Evolutionary conservation across 1,284 basidiomycete species (phyloP).

Genomic region (Tremellales sp.): DNA sequence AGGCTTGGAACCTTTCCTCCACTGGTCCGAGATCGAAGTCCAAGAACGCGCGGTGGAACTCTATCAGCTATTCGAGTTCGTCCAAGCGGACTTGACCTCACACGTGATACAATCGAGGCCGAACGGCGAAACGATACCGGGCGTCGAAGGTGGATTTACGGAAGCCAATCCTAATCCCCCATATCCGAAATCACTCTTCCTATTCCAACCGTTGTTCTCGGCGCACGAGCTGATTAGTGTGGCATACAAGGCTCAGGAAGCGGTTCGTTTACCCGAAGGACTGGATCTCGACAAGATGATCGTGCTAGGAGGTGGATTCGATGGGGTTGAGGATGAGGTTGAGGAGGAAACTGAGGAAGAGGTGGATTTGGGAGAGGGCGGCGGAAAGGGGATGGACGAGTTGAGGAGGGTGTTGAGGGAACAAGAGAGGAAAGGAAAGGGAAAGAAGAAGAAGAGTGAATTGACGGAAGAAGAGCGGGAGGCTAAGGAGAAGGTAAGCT

Average conservation of each 20-base stretch:
- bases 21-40: conserved; percentile 72
- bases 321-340: conserved; percentile 47
- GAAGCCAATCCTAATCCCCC: conserved; percentile 45
- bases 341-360: conserved; percentile 39
- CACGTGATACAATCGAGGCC: conserved; percentile 48
- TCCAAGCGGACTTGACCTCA: conserved; percentile 69
- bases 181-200: conserved; percentile 77
- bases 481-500: conserved; percentile 41
- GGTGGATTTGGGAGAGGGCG: conserved; percentile 37
- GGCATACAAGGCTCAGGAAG: conserved; percentile 70
- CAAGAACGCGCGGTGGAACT: conserved; percentile 87
- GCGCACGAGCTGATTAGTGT: conserved; percentile 82
- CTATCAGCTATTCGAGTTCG: conserved; percentile 71
- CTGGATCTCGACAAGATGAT: conserved; percentile 83
- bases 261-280: conserved; percentile 74
- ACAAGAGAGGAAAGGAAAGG: conserved; percentile 47
- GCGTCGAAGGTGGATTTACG: conserved; percentile 44
- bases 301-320: conserved; percentile 54
- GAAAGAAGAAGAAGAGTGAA: conserved; percentile 32
- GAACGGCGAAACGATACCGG: conserved; percentile 35
- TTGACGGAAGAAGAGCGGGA: conserved; percentile 41
- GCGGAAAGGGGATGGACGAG: conserved; percentile 47
- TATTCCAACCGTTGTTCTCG: conserved; percentile 77
- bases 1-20: conserved; percentile 56
- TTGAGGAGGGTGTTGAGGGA: conserved; percentile 46